Percentiles rank a stretch among this genome's conserved stretches.
These are phyloP conservation scores for Pseudoperonospora humuli DNA, from an alignment of 352 stramenopile species.

Conservation along the genomic window DNA sequence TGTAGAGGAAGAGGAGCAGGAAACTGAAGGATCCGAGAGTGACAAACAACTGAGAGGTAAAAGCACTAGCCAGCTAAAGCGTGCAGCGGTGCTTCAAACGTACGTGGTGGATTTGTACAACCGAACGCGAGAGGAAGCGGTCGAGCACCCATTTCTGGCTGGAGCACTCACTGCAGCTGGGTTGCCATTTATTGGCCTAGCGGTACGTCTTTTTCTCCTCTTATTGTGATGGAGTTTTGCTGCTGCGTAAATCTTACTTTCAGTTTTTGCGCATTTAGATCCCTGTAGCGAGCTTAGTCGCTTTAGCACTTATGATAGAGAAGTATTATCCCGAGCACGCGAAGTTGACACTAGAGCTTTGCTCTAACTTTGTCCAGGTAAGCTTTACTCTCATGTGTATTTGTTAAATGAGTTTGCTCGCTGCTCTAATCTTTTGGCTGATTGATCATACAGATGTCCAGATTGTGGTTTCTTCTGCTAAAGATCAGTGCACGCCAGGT, in stretches of 20 bases:
- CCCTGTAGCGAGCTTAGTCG: constrained; percentile 59
- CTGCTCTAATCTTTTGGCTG: constrained; percentile 4
- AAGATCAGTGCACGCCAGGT: constrained; percentile 72
- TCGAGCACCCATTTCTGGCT: constrained; percentile 52
- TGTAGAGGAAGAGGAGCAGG: constrained; percentile 21
- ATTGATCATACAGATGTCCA: constrained; percentile 48
- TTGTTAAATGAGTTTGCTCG: background rate
- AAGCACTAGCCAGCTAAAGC: constrained; percentile 11
- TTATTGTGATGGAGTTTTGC: background rate
- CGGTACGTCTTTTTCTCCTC: constrained; percentile 27
- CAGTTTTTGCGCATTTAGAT: constrained; percentile 31
- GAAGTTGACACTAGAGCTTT: constrained; percentile 55
- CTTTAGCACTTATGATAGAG: constrained; percentile 62
- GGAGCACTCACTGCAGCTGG: constrained; percentile 47
- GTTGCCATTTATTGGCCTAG: constrained; percentile 74
- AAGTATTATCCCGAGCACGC: constrained; percentile 76
- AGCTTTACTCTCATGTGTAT: background rate
- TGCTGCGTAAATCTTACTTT: background rate
- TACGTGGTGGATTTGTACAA: constrained; percentile 40
- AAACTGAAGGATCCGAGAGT: constrained; percentile 2
- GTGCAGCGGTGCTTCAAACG: constrained; percentile 32
- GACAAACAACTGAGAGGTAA: background rate
- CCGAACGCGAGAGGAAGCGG: constrained; percentile 30
- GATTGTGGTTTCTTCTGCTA: constrained; percentile 66
- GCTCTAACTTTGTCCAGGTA: constrained; percentile 69